Evolutionary conservation across 306 rosid species (phyloP), one percentile per base, ranked within the genome.

Genomic region (Cicer cuneatum): DNA sequence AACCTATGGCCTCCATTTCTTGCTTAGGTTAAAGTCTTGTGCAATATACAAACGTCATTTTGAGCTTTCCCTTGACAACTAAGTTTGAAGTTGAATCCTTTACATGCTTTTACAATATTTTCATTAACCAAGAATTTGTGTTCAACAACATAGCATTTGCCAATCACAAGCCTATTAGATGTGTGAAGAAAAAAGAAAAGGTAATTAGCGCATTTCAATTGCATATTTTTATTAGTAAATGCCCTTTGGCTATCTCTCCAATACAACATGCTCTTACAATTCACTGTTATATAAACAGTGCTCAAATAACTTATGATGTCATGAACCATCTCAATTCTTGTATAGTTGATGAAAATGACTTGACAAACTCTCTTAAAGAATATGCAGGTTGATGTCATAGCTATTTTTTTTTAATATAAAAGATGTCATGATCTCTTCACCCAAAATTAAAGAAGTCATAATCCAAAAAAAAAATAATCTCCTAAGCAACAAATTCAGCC

Each of bases 401-500:
- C 5, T 38, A 24, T 40, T 21, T 5, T 43, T 18, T 53, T 45
- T 10, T 11, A 11, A 2, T 24, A 24, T 24, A 2, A 43, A 16
- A 52, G 1, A 24, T 47, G 43, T 15, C 54, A 47, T 5, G 61
- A 48, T 60, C 48, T 60, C 24, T 21, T 21, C 24, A 21, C 24
- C 2, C 1, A 21, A 1, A 21, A 21, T 21, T 1, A 43, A 16
- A 45, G 1, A 37, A 52, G 49, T 38, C 60, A 52, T 5, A 15
- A 42, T 64, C 54, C 5, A 45, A 45, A 45, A 45, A 6, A 8
- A 45, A 11, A 45, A 45, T 1, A 8, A 11, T 45, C 0, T 43
- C 49, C 38, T 57, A 66, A 73, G 57, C 79, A 56, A 72, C 78
- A 72, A 46, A 56, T 46, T 45, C 4, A 79, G 57, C 79, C 47